Conservation (phyloP, 2,329 filamentous ascomycete genomes). For the Septoria petroselini region DNA sequence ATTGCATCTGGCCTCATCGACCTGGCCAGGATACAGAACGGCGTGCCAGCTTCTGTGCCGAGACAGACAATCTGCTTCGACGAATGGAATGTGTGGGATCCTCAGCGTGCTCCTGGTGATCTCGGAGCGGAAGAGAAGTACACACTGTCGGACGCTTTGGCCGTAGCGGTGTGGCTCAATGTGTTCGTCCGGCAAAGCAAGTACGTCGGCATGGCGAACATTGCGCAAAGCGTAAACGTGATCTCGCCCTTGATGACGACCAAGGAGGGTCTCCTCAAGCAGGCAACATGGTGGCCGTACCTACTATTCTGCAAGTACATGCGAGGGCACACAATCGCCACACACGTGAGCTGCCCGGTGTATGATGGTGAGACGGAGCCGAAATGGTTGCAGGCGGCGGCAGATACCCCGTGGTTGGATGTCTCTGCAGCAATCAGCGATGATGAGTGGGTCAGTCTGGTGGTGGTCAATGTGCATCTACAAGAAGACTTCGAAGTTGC, state of each 20-base stretch:
- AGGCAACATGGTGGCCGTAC: slow-evolving; percentile 73
- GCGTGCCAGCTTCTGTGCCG: slow-evolving; percentile 57
- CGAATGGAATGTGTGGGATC: slow-evolving; percentile 84
- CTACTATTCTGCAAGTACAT: slow-evolving; percentile 68
- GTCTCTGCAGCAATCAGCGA: slow-evolving; percentile 61
- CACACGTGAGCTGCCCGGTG: slow-evolving; percentile 60
- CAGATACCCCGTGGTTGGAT: slow-evolving; percentile 69
- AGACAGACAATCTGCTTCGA: slow-evolving; percentile 74
- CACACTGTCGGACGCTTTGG: slow-evolving; percentile 70
- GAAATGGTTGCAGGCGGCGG: slow-evolving; percentile 60
- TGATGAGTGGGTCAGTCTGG: slow-evolving; percentile 62
- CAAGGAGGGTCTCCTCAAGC: slow-evolving; percentile 60
- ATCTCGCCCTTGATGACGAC: slow-evolving; percentile 74
- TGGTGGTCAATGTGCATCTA: slow-evolving; percentile 69
- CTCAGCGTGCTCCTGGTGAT: slow-evolving; percentile 66
- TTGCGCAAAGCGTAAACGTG: slow-evolving; percentile 75
- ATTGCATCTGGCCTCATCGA: slow-evolving; percentile 68
- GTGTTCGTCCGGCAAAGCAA: slow-evolving; percentile 70
- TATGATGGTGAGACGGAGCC: slow-evolving; percentile 68
- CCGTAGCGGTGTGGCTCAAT: slow-evolving; percentile 73
- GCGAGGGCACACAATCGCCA: slow-evolving; percentile 66
- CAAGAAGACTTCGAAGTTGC: slow-evolving; percentile 57
- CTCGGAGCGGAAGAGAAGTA: slow-evolving; percentile 70
- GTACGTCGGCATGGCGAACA: slow-evolving; percentile 73
- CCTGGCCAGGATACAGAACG: slow-evolving; percentile 68